phyloP scores from a whole-genome alignment of 208 protist genomes.

The Porcisia hertigi region DNA sequence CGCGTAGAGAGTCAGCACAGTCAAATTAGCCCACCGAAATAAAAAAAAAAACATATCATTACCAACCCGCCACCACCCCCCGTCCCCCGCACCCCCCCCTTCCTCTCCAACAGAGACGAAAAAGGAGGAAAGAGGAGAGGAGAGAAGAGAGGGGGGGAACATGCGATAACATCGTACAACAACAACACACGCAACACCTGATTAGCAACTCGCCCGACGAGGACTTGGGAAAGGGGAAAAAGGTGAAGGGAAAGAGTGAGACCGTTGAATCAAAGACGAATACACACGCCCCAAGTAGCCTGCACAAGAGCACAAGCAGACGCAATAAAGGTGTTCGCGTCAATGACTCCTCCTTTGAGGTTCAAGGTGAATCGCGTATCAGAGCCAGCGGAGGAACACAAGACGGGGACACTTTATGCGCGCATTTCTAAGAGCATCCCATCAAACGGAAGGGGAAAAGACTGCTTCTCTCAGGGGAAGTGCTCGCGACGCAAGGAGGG shows the following conservation, averaged over 20 bases:
- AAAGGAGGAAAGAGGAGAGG: too few species aligned
- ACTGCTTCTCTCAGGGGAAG: background rate
- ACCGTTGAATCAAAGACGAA: background rate
- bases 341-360: background rate
- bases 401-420: background rate
- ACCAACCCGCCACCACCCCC: constrained; percentile 1
- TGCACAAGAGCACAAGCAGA: background rate
- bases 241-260: background rate
- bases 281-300: background rate
- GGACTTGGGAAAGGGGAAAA: background rate
- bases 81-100: too few species aligned
- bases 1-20: background rate
- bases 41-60: background rate
- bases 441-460: background rate
- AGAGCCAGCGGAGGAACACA: background rate
- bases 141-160: background rate
- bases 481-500: background rate
- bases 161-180: background rate
- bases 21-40: background rate
- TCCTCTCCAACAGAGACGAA: too few species aligned
- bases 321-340: background rate
- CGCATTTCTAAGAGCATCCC: background rate
- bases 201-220: background rate
- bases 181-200: background rate
- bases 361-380: background rate